Percentiles rank a stretch among this genome's conserved stretches.
Evolutionary conservation across 495 filamentous ascomycete genomes (phyloP).

Genomic region (Viridothelium virens): DNA sequence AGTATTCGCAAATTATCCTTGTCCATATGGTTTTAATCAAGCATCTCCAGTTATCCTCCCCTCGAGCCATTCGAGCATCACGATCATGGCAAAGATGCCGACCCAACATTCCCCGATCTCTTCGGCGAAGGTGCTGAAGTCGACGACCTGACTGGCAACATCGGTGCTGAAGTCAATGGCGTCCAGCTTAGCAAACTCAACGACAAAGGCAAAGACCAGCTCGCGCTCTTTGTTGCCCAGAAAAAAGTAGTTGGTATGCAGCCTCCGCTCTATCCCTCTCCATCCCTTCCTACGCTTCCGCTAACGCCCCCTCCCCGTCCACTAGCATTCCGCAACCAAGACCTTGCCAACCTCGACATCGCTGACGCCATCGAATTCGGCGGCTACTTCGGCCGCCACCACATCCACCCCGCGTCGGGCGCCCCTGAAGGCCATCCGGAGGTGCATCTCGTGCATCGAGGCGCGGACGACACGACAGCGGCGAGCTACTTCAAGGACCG

Average conservation of each 20-base stretch:
- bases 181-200: slow-evolving; percentile 65
- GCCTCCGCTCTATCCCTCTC: background rate
- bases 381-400: slow-evolving; percentile 70
- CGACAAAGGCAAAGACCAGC: slow-evolving; percentile 64
- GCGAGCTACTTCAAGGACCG: slow-evolving; percentile 55
- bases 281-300: background rate
- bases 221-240: slow-evolving; percentile 70
- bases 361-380: slow-evolving; percentile 61
- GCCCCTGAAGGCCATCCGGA: slow-evolving; percentile 64
- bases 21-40: slow-evolving; percentile 16
- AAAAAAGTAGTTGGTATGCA: slow-evolving; percentile 58
- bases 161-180: slow-evolving; percentile 68
- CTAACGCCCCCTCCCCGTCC: slow-evolving; percentile 13
- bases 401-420: slow-evolving; percentile 75
- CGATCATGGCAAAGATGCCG: slow-evolving; percentile 67
- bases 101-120: slow-evolving; percentile 59
- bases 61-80: slow-evolving; percentile 61
- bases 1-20: slow-evolving; percentile 28
- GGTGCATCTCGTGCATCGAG: slow-evolving; percentile 70
- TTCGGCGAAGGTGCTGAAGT: slow-evolving; percentile 45
- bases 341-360: slow-evolving; percentile 69
- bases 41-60: slow-evolving; percentile 43
- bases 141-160: slow-evolving; percentile 59
- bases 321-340: slow-evolving; percentile 66
- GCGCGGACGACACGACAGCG: slow-evolving; percentile 51